Evolutionary conservation across 331 rosid genomes (phyloP), one percentile per base, ranked within the genome.

Genomic region (Acacia concinna): DNA sequence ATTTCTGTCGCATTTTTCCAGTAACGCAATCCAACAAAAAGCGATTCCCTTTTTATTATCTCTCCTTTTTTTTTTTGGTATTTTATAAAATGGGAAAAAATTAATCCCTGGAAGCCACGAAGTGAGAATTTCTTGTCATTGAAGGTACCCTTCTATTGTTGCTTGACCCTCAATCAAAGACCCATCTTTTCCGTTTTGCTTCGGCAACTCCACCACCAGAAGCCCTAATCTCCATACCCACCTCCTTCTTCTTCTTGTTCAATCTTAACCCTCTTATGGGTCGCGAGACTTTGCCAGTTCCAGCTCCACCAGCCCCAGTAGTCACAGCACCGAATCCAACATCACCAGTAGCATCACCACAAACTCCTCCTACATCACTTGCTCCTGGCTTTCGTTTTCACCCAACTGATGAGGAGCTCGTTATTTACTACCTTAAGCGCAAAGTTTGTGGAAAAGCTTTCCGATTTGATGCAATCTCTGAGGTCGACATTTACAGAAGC

Each of bases 361-460:
- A 83, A 7, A 75, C 83, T 3, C 78, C 97, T 13, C 97, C 98
- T 7, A 90, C 99, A 1, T 88, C 97, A 2, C 90, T 96, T 8
- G 99, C 99, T 38, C 99, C 99, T 6, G 99, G 99, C 14, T 96
- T 96, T 80, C 85, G 99, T 74, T 96, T 96, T 66, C 99, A 96
- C 85, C 99, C 99, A 1, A 96, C 99, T 35, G 99, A 96, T 41
- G 99, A 96, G 51, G 99, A 96, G 27, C 96, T 96, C 9, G 97
- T 96, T 59, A 93, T 96, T 67, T 96, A 91, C 88, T 96, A 96
- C 86, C 97, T 96, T 25, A 93, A 93, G 86, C 94, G 99, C 70
- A 96, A 96, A 86, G 97, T 93, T 64, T 78, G 78, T 57, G 93
- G 97, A 0, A 96, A 96, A 80, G 54, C 64, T 75, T 96, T 96